Evolutionary conservation across 208 protist genomes (phyloP).

Genomic region (Wallacemonas sp.): DNA sequence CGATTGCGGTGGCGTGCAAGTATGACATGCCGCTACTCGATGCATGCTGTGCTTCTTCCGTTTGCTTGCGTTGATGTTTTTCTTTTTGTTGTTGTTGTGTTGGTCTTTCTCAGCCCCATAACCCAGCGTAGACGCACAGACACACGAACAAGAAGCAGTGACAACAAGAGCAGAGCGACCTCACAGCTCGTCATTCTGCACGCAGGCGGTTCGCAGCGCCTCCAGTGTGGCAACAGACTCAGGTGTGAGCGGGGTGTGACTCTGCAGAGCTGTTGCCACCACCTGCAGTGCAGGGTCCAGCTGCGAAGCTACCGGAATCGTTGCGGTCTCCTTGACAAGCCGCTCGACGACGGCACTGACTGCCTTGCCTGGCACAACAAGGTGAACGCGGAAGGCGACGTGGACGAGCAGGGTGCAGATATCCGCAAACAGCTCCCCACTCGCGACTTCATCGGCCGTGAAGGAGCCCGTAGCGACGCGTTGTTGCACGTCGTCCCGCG

Average conservation of each 20-base stretch:
- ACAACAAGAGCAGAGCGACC: too few relatives aligned
- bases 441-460: constrained; percentile 30
- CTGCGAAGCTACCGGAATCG: constrained; percentile 17
- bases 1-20: too few relatives aligned
- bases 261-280: constrained; percentile 42
- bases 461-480: constrained; percentile 35
- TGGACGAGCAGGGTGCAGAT: constrained; percentile 61
- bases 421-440: constrained; percentile 42
- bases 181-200: too few relatives aligned
- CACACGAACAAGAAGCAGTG: too few relatives aligned
- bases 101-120: too few relatives aligned
- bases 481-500: constrained; percentile 26
- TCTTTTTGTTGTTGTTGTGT: constrained; percentile 18
- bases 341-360: constrained; percentile 55
- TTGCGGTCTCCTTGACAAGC: constrained; percentile 30
- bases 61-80: too few relatives aligned
- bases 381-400: constrained; percentile 43
- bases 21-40: too few relatives aligned
- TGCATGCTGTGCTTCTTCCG: too few relatives aligned
- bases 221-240: constrained; percentile 34
- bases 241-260: constrained; percentile 23
- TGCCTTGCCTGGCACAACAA: constrained; percentile 61
- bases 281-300: constrained; percentile 35
- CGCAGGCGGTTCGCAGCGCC: constrained; percentile 35
- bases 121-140: too few relatives aligned